Conservation (phyloP, 768 basidiomycete species). For the Leucocoprinus birnbaumii region DNA sequence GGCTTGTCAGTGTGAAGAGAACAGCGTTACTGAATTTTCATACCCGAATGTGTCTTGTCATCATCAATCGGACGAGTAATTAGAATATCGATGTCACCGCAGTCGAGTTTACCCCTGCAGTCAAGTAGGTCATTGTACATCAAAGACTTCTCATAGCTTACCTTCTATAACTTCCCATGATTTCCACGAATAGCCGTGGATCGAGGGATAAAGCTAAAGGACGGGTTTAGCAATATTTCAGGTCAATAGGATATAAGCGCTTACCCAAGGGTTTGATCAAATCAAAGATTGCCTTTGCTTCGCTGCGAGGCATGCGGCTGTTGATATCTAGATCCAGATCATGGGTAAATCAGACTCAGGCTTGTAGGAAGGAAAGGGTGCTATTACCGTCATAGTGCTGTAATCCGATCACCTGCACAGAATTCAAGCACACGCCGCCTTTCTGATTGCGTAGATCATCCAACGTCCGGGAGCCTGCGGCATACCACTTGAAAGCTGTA, state of each 20-base stretch:
- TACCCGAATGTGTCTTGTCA: slow-evolving; percentile 73
- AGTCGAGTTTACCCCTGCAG: slow-evolving; percentile 72
- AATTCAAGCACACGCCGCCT: slow-evolving; percentile 56
- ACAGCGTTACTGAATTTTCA: slow-evolving; percentile 11
- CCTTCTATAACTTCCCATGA: slow-evolving; percentile 93
- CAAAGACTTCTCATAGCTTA: slow-evolving; percentile 19
- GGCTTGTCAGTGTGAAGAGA: slow-evolving; percentile 3
- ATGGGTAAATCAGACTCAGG: not conserved
- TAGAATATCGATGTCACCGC: slow-evolving; percentile 91
- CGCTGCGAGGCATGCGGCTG: slow-evolving; percentile 77
- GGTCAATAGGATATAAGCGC: slow-evolving; percentile 10
- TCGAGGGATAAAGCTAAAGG: slow-evolving; percentile 67
- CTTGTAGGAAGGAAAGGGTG: slow-evolving; percentile 1
- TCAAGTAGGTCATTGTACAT: not conserved
- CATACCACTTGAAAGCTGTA: slow-evolving; percentile 73
- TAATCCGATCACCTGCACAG: slow-evolving; percentile 66
- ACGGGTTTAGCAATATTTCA: not conserved
- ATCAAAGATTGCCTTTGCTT: slow-evolving; percentile 73
- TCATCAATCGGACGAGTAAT: slow-evolving; percentile 75
- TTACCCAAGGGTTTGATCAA: slow-evolving; percentile 70
- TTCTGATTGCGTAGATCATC: slow-evolving; percentile 66
- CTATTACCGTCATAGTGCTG: slow-evolving; percentile 63
- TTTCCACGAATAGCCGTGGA: slow-evolving; percentile 66
- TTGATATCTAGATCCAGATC: slow-evolving; percentile 61
- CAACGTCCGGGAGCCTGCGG: slow-evolving; percentile 72